Evolutionary conservation across 2,329 filamentous ascomycete genomes (phyloP), one percentile per base, ranked within the genome.

Genomic region (Teratosphaeria zuluensis): DNA sequence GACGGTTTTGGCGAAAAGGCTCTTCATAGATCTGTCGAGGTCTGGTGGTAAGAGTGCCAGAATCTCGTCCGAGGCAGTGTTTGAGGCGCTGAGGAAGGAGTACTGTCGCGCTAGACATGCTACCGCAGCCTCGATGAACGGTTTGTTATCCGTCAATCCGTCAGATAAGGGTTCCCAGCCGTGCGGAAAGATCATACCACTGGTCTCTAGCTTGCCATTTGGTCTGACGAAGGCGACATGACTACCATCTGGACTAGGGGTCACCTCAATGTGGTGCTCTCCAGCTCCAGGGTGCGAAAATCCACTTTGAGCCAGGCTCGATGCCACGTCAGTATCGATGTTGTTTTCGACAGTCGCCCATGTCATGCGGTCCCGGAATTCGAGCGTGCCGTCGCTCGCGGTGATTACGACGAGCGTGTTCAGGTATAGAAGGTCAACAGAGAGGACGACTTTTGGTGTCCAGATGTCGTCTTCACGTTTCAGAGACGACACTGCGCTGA

Each of bases 321-420:
- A 84, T 33, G 95, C 83, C 53, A 78, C 84, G 51, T 84, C 81
- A 7, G 83, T 74, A 65, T 88, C 86, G 31, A 81, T 79, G 58
- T 87, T 81, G 4, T 82, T 80, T 62, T 83, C 85, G 0, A 92
- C 77, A 8, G 62, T 56, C 56, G 86, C 80, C 81, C 95, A 87
- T 0, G 84, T 88, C 54, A 82, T 79, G 11, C 90, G 83, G 68
- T 95, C 88, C 58, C 89, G 84, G 72, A 92, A 89, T 65, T 94
- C 86, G 3, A 95, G 78, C 0, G 85, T 87, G 11, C 92, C 89
- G 69, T 96, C 91, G 61, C 88, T 88, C 65, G 89, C 89, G 30
- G 82, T 81, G 59, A 96, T 78, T 32, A 87, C 85, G 2, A 96
- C 63, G 1, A 88, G 79, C 59, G 84, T 90, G 54, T 88, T 87